phyloP scores from a whole-genome alignment of 106 monocot species.

The Agapanthus africanus region DNA sequence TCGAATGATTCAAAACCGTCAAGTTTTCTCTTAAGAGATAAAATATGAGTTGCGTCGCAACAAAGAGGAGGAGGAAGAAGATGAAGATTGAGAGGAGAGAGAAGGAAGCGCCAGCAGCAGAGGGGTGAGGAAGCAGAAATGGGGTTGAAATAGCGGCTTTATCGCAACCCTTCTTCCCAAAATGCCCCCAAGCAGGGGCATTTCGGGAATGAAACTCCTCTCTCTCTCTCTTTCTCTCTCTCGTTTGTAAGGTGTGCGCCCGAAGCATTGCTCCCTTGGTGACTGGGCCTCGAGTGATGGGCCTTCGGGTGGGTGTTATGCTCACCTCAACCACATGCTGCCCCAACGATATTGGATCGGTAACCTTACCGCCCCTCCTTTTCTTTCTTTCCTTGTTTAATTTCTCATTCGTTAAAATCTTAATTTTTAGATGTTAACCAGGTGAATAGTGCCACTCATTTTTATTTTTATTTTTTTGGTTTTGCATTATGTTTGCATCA shows the following conservation, averaged over 20 bases:
- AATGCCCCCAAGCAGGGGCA: too few species aligned
- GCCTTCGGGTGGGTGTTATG: background rate
- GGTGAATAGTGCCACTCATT: too few species aligned
- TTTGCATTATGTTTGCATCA: too few species aligned
- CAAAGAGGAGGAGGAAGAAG: background rate
- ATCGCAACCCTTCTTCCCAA: background rate
- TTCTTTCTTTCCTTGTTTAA: too few species aligned
- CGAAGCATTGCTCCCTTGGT: background rate
- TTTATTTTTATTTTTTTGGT: too few species aligned
- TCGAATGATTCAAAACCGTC: background rate
- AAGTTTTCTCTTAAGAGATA: background rate
- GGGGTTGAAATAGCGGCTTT: slow-evolving; percentile 12
- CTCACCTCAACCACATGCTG: background rate
- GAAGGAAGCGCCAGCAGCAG: slow-evolving; percentile 6
- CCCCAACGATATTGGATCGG: background rate
- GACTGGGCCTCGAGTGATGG: background rate
- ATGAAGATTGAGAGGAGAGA: background rate
- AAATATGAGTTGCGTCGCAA: background rate
- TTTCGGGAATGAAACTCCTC: too few species aligned
- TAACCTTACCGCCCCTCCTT: background rate
- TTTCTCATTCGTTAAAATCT: too few species aligned
- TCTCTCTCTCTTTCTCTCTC: too few species aligned
- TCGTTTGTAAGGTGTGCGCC: too few species aligned
- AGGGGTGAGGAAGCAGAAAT: slow-evolving; percentile 7
- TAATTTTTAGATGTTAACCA: too few species aligned